Base-by-base conservation (phyloP, 2,329 filamentous ascomycete species). In the Zymoseptoria brevis region DNA sequence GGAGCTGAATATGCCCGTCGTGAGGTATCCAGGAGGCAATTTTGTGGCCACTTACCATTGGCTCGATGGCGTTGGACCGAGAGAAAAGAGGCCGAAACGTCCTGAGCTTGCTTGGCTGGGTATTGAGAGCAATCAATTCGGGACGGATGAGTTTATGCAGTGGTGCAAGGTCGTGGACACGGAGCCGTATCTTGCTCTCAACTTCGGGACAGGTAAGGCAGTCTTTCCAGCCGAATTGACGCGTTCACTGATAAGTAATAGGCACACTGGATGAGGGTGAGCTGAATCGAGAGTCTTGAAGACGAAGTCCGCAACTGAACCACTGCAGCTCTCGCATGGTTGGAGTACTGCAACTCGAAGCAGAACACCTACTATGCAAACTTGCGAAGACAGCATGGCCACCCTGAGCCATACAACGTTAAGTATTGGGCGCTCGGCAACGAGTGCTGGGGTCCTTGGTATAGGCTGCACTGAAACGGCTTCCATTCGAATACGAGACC, bases 361-460 rank as follows among this genome's bases (percentile, higher is more conserved):
- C 79, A 81, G 57, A 82, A 92, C 73, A 92, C 87, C 8, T 82
- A 93, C 77, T 94, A 90, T 72, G 89, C 89, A 62, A 92, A 93
- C 70, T 78, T 92, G 54, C 84, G 90, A 30, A 82, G 89, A 11
- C 80, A 87, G 67, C 87, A 94, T 74, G 89, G 89, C 9, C 85
- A 83, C 30, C 80, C 86, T 58, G 83, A 90, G 75, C 90, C 89
- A 4, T 93, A 93, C 75, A 86, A 86, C 60, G 83, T 92, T 68
- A 90, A 89, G 75, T 93, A 92, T 79, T 94, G 89, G 89, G 88
- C 88, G 1, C 81, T 94, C 24, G 89, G 89, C 8, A 94, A 94
- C 74, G 84, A 87, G 68, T 80, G 80, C 72, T 87, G 82, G 81
- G 85, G 85, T 4, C 81, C 83, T 19, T 87, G 81, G 51, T 53